Conservation (phyloP, 805 yeast species). For the Cyberlindnera petersonii region DNA sequence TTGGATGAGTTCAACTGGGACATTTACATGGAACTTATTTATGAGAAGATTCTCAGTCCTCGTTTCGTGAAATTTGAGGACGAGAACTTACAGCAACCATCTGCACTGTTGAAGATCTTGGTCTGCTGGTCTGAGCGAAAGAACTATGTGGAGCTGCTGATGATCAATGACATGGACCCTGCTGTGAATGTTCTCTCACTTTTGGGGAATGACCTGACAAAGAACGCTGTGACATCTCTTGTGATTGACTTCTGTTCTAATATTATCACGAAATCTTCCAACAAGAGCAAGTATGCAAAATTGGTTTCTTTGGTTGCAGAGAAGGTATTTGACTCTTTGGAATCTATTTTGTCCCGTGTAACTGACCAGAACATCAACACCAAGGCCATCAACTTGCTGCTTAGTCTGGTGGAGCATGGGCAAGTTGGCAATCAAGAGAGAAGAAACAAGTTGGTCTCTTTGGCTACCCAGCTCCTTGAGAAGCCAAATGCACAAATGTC, state of each 20-base stretch:
- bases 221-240: slow-evolving; percentile 58
- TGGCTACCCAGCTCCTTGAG: slow-evolving; percentile 58
- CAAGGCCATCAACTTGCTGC: slow-evolving; percentile 47
- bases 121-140: slow-evolving; percentile 50
- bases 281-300: slow-evolving; percentile 41
- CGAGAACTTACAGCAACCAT: slow-evolving; percentile 81
- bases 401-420: slow-evolving; percentile 51
- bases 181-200: slow-evolving; percentile 52
- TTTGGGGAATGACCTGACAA: slow-evolving; percentile 52
- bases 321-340: slow-evolving; percentile 47
- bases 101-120: slow-evolving; percentile 68
- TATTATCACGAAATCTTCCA: slow-evolving; percentile 40
- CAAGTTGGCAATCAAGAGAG: slow-evolving; percentile 54
- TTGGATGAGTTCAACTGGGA: slow-evolving; percentile 60
- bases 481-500: slow-evolving; percentile 52
- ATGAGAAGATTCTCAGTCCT: slow-evolving; percentile 52
- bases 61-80: slow-evolving; percentile 63
- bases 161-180: slow-evolving; percentile 52
- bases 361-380: slow-evolving; percentile 43
- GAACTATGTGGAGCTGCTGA: slow-evolving; percentile 47
- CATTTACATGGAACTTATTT: slow-evolving; percentile 46
- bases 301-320: slow-evolving; percentile 58
- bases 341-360: slow-evolving; percentile 40
- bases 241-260: slow-evolving; percentile 52
- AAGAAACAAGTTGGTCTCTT: slow-evolving; percentile 47